Conservation (phyloP, 495 filamentous ascomycete species). For the Xylaria grammica region DNA sequence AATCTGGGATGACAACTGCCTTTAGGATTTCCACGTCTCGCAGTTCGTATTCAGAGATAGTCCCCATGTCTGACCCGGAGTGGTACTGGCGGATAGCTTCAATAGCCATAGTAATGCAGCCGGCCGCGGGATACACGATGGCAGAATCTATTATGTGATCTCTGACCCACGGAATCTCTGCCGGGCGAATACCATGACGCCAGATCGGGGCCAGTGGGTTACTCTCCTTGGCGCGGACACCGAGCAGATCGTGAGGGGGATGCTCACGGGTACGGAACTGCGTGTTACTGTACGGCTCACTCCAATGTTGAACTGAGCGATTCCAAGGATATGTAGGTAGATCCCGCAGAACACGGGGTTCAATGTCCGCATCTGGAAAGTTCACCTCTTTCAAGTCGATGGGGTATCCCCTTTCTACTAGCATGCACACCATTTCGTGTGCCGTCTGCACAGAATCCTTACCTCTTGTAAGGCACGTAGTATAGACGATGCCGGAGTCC, state of each 20-base stretch:
- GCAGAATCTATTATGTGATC: slow-evolving; percentile 37
- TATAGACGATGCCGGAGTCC: not conserved
- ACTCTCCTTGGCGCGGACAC: slow-evolving; percentile 8
- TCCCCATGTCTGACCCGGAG: too few relatives aligned
- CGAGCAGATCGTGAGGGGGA: slow-evolving; percentile 27
- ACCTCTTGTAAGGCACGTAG: slow-evolving; percentile 5
- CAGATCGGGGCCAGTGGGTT: slow-evolving; percentile 26
- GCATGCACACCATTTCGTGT: slow-evolving; percentile 32
- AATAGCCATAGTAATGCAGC: slow-evolving; percentile 43
- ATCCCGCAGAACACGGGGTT: slow-evolving; percentile 18
- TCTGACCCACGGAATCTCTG: slow-evolving; percentile 45
- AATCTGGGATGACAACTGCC: too few relatives aligned
- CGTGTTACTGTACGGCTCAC: slow-evolving; percentile 35
- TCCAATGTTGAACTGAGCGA: slow-evolving; percentile 40
- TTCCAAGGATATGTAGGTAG: slow-evolving; percentile 52
- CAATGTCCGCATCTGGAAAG: not conserved
- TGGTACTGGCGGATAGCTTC: too few relatives aligned
- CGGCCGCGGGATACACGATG: slow-evolving; percentile 43
- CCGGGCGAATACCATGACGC: slow-evolving; percentile 33
- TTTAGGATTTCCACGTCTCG: slow-evolving; percentile 33
- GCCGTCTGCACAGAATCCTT: slow-evolving; percentile 30
- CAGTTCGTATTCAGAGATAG: slow-evolving; percentile 25
- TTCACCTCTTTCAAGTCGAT: not conserved
- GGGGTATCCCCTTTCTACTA: slow-evolving; percentile 22
- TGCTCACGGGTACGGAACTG: slow-evolving; percentile 27